These are phyloP conservation scores for Podosphaera xanthii DNA, from an alignment of 2,329 filamentous ascomycete species.

Conservation along the genomic window DNA sequence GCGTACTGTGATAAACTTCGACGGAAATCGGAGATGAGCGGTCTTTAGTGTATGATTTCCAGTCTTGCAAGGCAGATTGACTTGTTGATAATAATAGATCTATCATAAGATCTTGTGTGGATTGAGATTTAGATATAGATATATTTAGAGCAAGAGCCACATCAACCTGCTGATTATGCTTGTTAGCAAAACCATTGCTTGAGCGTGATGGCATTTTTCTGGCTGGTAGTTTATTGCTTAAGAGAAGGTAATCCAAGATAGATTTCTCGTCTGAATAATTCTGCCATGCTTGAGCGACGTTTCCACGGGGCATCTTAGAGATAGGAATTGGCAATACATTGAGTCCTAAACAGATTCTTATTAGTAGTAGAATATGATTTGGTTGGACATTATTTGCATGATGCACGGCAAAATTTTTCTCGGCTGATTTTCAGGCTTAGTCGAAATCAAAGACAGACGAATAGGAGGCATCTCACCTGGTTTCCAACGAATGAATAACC, in stretches of 20 bases:
- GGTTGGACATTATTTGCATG: slow-evolving; percentile 41
- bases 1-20: slow-evolving; percentile 12
- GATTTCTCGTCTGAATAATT: slow-evolving; percentile 17
- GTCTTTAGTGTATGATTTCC: slow-evolving; percentile 9
- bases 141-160: slow-evolving; percentile 3
- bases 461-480: slow-evolving; percentile 33
- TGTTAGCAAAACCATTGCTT: background rate
- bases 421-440: slow-evolving; percentile 23
- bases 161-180: background rate
- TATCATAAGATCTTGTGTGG: slow-evolving; percentile 12
- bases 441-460: background rate
- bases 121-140: slow-evolving; percentile 12
- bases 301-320: slow-evolving; percentile 8
- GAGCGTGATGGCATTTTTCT: background rate
- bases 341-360: slow-evolving; percentile 45
- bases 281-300: slow-evolving; percentile 15
- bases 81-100: slow-evolving; percentile 14
- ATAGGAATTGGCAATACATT: slow-evolving; percentile 5
- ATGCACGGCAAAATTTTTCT: slow-evolving; percentile 41
- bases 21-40: slow-evolving; percentile 10
- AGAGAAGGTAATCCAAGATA: slow-evolving; percentile 30
- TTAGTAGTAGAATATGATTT: slow-evolving; percentile 40
- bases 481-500: slow-evolving; percentile 65
- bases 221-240: slow-evolving; percentile 19
- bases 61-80: slow-evolving; percentile 10